Evolutionary conservation across 2,329 filamentous ascomycete genomes (phyloP).

Genomic region (Aureobasidium sp.): DNA sequence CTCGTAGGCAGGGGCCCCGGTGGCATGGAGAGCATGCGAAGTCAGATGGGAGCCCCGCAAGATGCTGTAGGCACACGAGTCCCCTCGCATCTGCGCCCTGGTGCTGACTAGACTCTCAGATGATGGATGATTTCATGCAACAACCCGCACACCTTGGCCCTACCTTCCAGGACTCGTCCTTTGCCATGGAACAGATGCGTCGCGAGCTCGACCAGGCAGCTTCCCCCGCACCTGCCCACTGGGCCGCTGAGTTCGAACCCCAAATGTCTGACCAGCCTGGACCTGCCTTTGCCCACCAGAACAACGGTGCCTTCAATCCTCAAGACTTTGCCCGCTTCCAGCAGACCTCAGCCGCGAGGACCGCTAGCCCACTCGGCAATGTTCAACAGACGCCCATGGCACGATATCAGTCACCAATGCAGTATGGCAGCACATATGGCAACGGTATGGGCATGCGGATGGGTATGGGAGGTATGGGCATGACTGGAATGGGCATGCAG

Average conservation of each 20-base stretch:
- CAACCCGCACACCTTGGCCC: conserved; percentile 55
- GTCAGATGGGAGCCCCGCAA: conserved; percentile 55
- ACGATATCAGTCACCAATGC: conserved; percentile 52
- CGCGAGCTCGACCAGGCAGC: conserved; percentile 52
- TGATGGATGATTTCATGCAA: conserved; percentile 90
- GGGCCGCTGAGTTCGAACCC: conserved; percentile 57
- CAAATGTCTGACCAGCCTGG: conserved; percentile 45
- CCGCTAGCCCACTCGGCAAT: conserved; percentile 10
- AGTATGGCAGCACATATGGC: conserved; percentile 33
- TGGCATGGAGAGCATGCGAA: conserved; percentile 68
- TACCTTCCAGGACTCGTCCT: conserved; percentile 43
- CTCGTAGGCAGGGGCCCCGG: conserved; percentile 67
- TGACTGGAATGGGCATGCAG: conserved; percentile 37
- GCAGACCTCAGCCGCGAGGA: conserved; percentile 20
- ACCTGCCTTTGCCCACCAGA: conserved; percentile 47
- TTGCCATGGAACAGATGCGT: conserved; percentile 59
- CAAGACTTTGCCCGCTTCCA: conserved; percentile 86
- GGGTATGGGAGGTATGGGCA: conserved; percentile 34
- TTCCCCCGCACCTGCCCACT: conserved; percentile 44
- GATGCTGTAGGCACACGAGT: conserved; percentile 50
- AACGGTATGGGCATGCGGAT: conserved; percentile 50
- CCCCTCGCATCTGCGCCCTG: background rate
- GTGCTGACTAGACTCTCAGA: conserved; percentile 40
- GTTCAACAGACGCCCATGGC: conserved; percentile 33
- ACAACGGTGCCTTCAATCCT: conserved; percentile 54